phyloP scores from a whole-genome alignment of 2,329 filamentous ascomycete genomes.

The Phialophora tarda region DNA sequence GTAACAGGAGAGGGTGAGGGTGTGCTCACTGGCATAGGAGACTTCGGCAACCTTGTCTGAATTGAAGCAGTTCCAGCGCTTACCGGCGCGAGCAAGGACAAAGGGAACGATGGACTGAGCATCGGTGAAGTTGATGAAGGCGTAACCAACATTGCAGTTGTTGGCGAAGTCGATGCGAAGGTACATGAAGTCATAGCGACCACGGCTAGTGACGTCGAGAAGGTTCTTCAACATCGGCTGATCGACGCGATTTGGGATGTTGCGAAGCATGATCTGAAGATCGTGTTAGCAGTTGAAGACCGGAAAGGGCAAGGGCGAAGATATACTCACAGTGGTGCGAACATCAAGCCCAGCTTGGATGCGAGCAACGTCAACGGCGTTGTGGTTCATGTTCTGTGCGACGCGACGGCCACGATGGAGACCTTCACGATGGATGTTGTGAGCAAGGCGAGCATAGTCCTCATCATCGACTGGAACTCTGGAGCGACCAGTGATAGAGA shows the following conservation, averaged over 20 bases:
- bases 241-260: slow-evolving; percentile 90
- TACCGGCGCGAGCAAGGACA: slow-evolving; percentile 70
- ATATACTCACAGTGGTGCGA: slow-evolving; percentile 69
- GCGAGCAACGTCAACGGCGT: slow-evolving; percentile 52
- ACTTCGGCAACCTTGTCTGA: slow-evolving; percentile 86
- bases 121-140: slow-evolving; percentile 92
- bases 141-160: slow-evolving; percentile 91
- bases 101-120: slow-evolving; percentile 53
- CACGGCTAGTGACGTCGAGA: slow-evolving; percentile 77
- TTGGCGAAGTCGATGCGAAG: slow-evolving; percentile 86
- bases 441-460: slow-evolving; percentile 41
- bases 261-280: slow-evolving; percentile 83
- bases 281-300: slow-evolving; percentile 20
- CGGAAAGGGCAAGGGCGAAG: neutral
- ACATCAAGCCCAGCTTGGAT: slow-evolving; percentile 69
- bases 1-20: slow-evolving; percentile 1
- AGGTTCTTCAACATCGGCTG: slow-evolving; percentile 75
- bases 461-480: slow-evolving; percentile 47
- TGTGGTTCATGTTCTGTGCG: slow-evolving; percentile 46
- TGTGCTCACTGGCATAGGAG: slow-evolving; percentile 84
- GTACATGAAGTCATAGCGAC: slow-evolving; percentile 94
- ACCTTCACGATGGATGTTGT: slow-evolving; percentile 31
- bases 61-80: slow-evolving; percentile 78
- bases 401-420: slow-evolving; percentile 31
- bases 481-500: slow-evolving; percentile 49